Percentiles rank a stretch among this genome's conserved stretches.
Evolutionary conservation across 1,284 basidiomycete species (phyloP).

Genomic region (Apiotrichum mycotoxinovorans): DNA sequence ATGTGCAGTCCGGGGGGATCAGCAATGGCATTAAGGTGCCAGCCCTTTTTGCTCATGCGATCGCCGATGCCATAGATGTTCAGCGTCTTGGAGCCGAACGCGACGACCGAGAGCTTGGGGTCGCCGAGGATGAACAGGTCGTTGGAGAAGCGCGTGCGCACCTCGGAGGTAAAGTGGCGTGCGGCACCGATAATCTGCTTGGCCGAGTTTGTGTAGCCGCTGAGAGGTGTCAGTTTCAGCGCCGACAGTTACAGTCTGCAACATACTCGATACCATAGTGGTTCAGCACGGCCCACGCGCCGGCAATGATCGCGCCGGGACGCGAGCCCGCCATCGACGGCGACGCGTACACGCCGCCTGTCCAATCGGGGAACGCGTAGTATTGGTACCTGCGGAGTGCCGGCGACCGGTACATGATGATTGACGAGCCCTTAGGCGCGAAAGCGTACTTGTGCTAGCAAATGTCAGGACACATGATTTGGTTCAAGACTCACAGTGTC

Average conservation of each 20-base stretch:
- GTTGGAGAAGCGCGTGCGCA: slow-evolving; percentile 51
- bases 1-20: slow-evolving; percentile 85
- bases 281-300: slow-evolving; percentile 94
- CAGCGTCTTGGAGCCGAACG: slow-evolving; percentile 65
- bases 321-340: slow-evolving; percentile 81
- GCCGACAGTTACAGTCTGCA: neutral
- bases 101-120: slow-evolving; percentile 85
- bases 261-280: slow-evolving; percentile 77
- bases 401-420: slow-evolving; percentile 81
- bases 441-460: slow-evolving; percentile 49
- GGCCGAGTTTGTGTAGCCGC: slow-evolving; percentile 89
- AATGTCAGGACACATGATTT: neutral
- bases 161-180: slow-evolving; percentile 31
- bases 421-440: slow-evolving; percentile 72
- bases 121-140: slow-evolving; percentile 77
- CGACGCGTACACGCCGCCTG: slow-evolving; percentile 54
- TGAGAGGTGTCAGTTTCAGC: slow-evolving; percentile 37
- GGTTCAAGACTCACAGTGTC: slow-evolving; percentile 63
- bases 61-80: slow-evolving; percentile 83
- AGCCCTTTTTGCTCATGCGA: slow-evolving; percentile 74
- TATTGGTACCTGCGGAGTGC: slow-evolving; percentile 76
- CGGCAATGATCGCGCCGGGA: slow-evolving; percentile 88
- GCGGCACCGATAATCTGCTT: slow-evolving; percentile 67
- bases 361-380: slow-evolving; percentile 76
- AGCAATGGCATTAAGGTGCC: slow-evolving; percentile 84